phyloP scores from a whole-genome alignment of 441 rosid species.

The Brassica balearica region DNA sequence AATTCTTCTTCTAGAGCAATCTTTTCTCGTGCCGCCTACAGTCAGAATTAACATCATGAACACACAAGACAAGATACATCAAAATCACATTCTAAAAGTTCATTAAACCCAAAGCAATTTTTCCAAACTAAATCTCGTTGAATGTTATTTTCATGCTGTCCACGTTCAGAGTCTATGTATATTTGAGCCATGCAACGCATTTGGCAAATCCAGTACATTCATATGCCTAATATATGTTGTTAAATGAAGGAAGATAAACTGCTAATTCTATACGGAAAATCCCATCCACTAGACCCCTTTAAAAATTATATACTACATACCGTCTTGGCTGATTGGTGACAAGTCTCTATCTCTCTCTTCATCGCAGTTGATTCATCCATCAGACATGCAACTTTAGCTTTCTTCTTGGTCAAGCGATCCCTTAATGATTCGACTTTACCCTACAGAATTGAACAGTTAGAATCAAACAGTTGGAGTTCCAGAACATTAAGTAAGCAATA shows the following conservation, averaged over 20 bases:
- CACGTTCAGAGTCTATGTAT: conserved; percentile 8
- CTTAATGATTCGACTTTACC: conserved; percentile 57
- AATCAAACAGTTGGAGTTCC: neutral
- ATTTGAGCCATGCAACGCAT: conserved; percentile 1
- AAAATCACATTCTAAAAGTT: neutral
- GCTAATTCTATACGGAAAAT: neutral
- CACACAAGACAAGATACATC: conserved; percentile 14
- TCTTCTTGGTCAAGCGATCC: conserved; percentile 64
- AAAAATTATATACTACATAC: conserved; percentile 49
- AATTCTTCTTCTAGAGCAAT: conserved; percentile 65
- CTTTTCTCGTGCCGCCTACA: conserved; percentile 75
- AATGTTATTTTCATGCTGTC: conserved; percentile 18
- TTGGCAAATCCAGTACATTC: conserved; percentile 14
- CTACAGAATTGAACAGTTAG: conserved; percentile 46
- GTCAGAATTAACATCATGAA: conserved; percentile 34
- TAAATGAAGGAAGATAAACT: neutral
- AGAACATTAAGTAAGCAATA: neutral
- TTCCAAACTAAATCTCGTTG: conserved; percentile 9
- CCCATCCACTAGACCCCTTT: neutral
- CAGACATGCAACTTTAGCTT: conserved; percentile 66
- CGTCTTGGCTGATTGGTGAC: conserved; percentile 59
- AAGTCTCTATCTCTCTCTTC: conserved; percentile 67
- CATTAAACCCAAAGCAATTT: conserved; percentile 9
- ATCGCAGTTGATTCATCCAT: conserved; percentile 69
- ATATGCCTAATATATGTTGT: neutral